These are phyloP conservation scores for Apiospora marii DNA, from an alignment of 2,329 filamentous ascomycete genomes.

Conservation along the genomic window DNA sequence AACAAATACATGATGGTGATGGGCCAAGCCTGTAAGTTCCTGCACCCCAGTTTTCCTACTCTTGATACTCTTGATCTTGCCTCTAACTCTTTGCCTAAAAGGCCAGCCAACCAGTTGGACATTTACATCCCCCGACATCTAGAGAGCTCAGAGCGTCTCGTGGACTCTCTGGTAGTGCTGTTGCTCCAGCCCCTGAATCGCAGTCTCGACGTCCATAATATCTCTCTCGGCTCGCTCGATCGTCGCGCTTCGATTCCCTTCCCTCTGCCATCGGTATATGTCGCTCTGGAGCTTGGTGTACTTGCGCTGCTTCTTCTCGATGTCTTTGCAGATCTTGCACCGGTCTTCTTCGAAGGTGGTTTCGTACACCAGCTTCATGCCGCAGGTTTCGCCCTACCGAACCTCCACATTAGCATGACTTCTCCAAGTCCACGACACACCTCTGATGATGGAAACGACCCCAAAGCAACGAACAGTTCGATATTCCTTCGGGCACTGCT, in stretches of 20 bases:
- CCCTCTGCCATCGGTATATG: constrained; percentile 77
- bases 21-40: constrained; percentile 12
- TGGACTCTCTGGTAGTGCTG: constrained; percentile 49
- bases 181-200: constrained; percentile 59
- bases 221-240: constrained; percentile 76
- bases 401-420: background rate
- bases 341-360: constrained; percentile 69
- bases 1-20: background rate
- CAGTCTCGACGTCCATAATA: constrained; percentile 69
- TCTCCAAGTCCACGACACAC: background rate
- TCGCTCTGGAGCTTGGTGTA: constrained; percentile 77
- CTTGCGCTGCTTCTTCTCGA: constrained; percentile 82
- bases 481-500: constrained; percentile 94
- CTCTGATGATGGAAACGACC: background rate
- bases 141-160: constrained; percentile 39
- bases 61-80: background rate
- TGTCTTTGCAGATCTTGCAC: constrained; percentile 89
- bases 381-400: constrained; percentile 82
- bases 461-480: constrained; percentile 60
- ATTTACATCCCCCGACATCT: background rate
- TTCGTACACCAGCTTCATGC: constrained; percentile 86
- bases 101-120: background rate
- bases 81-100: background rate
- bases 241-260: constrained; percentile 76
- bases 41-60: background rate